Evolutionary conservation across 495 filamentous ascomycete species (phyloP).

Genomic region (Hyaloscypha finlandica): DNA sequence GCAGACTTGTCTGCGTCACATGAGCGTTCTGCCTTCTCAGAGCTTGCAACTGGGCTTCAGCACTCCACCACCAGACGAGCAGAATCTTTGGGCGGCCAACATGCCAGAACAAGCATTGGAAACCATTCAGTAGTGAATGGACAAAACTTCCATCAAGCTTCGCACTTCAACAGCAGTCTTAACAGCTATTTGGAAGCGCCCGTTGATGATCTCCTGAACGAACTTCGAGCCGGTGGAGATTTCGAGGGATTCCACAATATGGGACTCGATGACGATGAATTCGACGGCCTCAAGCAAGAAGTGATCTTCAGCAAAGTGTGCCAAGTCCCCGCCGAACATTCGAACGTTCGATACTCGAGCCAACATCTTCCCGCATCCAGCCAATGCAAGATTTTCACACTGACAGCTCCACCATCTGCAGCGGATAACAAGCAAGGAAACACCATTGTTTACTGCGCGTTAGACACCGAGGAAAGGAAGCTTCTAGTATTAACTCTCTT

Average conservation of each 20-base stretch:
- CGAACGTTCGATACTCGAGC: slow-evolving; percentile 56
- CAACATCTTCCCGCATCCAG: slow-evolving; percentile 48
- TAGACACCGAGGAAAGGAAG: slow-evolving; percentile 65
- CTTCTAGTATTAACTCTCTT: slow-evolving; percentile 68
- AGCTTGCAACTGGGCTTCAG: slow-evolving; percentile 56
- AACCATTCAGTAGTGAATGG: slow-evolving; percentile 12
- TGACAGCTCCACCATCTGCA: slow-evolving; percentile 57
- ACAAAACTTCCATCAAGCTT: slow-evolving; percentile 18
- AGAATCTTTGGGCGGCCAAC: slow-evolving; percentile 75
- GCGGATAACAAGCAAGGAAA: slow-evolving; percentile 50
- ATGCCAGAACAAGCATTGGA: slow-evolving; percentile 56
- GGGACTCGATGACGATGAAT: slow-evolving; percentile 68
- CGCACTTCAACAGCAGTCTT: slow-evolving; percentile 39
- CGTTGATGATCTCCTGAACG: slow-evolving; percentile 72
- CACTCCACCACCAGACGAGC: slow-evolving; percentile 55
- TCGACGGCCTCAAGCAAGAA: slow-evolving; percentile 70
- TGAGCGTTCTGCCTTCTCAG: slow-evolving; percentile 72
- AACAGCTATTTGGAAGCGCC: slow-evolving; percentile 63
- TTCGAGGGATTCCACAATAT: slow-evolving; percentile 70
- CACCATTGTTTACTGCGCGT: slow-evolving; percentile 65
- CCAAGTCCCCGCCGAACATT: slow-evolving; percentile 64
- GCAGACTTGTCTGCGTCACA: slow-evolving; percentile 80
- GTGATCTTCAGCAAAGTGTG: slow-evolving; percentile 73
- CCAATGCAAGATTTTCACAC: slow-evolving; percentile 63
- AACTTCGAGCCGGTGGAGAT: slow-evolving; percentile 58